Percentiles rank a stretch among this genome's conserved stretches.
These are phyloP conservation scores for Silybum marianum DNA, from an alignment of 129 eudicot genomes.

Conservation along the genomic window DNA sequence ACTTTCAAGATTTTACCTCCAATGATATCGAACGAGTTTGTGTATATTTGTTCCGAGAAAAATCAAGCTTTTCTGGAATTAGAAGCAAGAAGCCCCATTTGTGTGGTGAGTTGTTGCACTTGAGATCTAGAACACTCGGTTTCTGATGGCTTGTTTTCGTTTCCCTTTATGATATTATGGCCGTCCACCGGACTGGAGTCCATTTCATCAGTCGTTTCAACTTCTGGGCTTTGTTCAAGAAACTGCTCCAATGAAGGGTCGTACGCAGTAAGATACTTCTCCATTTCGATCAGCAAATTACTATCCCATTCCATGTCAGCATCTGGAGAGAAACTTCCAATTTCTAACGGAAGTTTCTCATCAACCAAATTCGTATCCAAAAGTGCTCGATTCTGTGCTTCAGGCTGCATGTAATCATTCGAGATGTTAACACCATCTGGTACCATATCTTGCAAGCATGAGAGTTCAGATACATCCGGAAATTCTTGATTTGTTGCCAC, in stretches of 20 bases:
- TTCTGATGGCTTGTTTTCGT: conserved; percentile 40
- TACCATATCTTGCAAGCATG: conserved; percentile 44
- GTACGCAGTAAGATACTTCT: conserved; percentile 45
- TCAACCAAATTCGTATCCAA: conserved; percentile 40
- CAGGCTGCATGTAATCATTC: conserved; percentile 35
- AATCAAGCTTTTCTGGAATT: conserved; percentile 52
- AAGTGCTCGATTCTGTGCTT: conserved; percentile 38
- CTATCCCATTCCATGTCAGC: conserved; percentile 68
- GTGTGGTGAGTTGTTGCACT: conserved; percentile 76
- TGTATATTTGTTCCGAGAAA: conserved; percentile 7
- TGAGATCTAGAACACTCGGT: conserved; percentile 59
- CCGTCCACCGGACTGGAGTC: conserved; percentile 45
- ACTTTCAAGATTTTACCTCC: conserved; percentile 20
- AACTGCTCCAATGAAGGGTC: conserved; percentile 82
- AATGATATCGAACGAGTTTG: not conserved
- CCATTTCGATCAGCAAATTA: conserved; percentile 55
- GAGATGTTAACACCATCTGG: conserved; percentile 44
- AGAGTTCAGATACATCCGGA: conserved; percentile 53
- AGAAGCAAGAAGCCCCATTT: conserved; percentile 83
- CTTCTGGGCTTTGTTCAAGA: conserved; percentile 44
- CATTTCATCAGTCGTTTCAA: conserved; percentile 46
- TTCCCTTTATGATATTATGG: conserved; percentile 24
- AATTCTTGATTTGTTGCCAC: conserved; percentile 37
- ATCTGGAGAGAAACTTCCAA: conserved; percentile 58
- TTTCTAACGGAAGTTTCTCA: conserved; percentile 43